Evolutionary conservation across 2,329 filamentous ascomycete genomes (phyloP), one percentile per base, ranked within the genome.

Genomic region (Huntiella moniliformis): DNA sequence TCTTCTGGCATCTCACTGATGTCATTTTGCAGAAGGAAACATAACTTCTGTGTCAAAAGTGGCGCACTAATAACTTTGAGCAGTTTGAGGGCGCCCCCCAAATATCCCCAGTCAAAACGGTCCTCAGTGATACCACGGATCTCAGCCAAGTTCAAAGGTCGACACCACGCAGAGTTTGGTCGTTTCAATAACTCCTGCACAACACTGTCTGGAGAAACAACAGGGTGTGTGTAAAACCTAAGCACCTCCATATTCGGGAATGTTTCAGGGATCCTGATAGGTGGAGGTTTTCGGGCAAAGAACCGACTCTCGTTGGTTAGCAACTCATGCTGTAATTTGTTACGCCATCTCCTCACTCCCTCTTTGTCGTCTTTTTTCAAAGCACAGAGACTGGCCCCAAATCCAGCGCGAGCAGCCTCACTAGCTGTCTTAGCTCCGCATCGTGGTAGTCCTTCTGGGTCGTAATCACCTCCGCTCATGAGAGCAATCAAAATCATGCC

Each of bases 391-490:
- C 79, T 73, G 48, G 68, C 73, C 2, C 88, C 91, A 59, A 88
- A 96, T 0, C 87, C 86, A 44, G 85, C 91, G 55, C 75, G 75
- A 32, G 87, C 87, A 45, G 91, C 92, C 58, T 95, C 85, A 53
- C 82, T 91, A 0, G 91, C 88, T 8, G 87, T 68, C 56, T 88
- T 93, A 42, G 85, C 75, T 1, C 91, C 91, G 54, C 87, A 93
- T 3, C 83, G 82, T 0, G 82, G 77, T 12, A 98, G 79, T 0
- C 91, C 91, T 46, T 85, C 82, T 0, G 87, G 83, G 0, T 88
- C 67, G 54, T 98, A 98, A 60, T 98, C 91, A 5, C 91, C 91
- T 5, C 91, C 91, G 54, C 87, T 95, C 73, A 98, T 86, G 51
- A 98, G 65, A 1, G 91, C 91, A 15, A 96, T 81, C 10, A 98